Evolutionary conservation across 495 filamentous ascomycete genomes (phyloP).

Genomic region (Tuber indicum): DNA sequence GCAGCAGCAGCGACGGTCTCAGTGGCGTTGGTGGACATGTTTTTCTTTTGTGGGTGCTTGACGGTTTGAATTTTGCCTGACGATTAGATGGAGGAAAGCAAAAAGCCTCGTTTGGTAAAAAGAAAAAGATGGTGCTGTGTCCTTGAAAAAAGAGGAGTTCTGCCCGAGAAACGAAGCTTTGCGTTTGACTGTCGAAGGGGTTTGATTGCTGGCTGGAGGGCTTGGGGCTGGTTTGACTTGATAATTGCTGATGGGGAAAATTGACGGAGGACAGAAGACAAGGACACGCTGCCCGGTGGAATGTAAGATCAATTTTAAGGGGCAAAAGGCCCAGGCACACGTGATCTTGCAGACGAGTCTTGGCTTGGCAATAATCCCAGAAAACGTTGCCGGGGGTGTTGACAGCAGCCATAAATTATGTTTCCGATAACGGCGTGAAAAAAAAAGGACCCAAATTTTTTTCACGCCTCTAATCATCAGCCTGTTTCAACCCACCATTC

Average conservation of each 20-base stretch:
- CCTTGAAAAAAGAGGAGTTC: constrained; percentile 36
- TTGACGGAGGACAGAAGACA: neutral
- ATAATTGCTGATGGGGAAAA: neutral
- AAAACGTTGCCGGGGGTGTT: neutral
- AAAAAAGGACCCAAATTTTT: neutral
- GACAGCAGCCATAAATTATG: neutral
- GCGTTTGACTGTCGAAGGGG: constrained; percentile 29
- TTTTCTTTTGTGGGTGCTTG: constrained; percentile 38
- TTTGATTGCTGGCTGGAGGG: constrained; percentile 4
- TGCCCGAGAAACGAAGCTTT: constrained; percentile 39
- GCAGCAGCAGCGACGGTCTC: constrained; percentile 51
- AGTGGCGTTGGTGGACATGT: constrained; percentile 55
- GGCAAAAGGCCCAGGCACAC: neutral
- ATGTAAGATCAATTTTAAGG: constrained; percentile 2
- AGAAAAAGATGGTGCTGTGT: constrained; percentile 26
- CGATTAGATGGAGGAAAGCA: constrained; percentile 7
- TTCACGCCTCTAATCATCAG: neutral
- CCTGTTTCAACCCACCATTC: neutral
- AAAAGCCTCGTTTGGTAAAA: constrained; percentile 13
- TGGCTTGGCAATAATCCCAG: neutral
- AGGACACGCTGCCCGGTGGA: constrained; percentile 3
- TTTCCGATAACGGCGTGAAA: neutral
- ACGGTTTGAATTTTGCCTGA: constrained; percentile 17
- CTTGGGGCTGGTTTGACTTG: constrained; percentile 3
- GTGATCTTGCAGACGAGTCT: neutral